Conservation (phyloP, 2,329 filamentous ascomycete genomes). For the Fusarium euwallaceae region DNA sequence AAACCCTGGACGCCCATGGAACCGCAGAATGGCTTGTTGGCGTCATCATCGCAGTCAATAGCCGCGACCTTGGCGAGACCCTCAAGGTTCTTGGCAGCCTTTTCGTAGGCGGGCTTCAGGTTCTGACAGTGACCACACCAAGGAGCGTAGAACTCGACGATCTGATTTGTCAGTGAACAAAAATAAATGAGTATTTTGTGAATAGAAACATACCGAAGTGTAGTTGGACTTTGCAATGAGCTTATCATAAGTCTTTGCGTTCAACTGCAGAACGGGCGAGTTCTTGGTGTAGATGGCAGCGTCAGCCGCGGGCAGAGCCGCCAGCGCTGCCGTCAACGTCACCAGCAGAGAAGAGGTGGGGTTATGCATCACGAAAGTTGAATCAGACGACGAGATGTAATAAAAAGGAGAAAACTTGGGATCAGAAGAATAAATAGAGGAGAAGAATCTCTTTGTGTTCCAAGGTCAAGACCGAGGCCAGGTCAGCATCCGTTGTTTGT, state of each 20-base stretch:
- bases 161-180: conserved; percentile 56
- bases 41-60: conserved; percentile 93
- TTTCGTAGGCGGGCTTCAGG: conserved; percentile 95
- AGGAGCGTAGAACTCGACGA: conserved; percentile 91
- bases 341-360: conserved; percentile 60
- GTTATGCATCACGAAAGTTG: conserved; percentile 63
- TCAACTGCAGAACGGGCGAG: conserved; percentile 88
- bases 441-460: conserved; percentile 18
- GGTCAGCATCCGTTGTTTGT: conserved; percentile 19
- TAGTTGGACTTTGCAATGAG: conserved; percentile 91
- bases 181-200: neutral
- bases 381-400: conserved; percentile 1
- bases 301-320: conserved; percentile 73
- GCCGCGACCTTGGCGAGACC: conserved; percentile 95
- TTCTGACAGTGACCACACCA: conserved; percentile 99
- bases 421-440: neutral
- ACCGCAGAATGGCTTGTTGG: conserved; percentile 89
- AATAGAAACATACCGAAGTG: conserved; percentile 78
- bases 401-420: neutral
- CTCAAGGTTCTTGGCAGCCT: conserved; percentile 88
- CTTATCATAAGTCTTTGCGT: conserved; percentile 81
- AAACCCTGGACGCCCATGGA: conserved; percentile 92
- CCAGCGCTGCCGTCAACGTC: conserved; percentile 68
- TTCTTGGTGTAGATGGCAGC: conserved; percentile 86
- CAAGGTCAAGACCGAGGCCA: conserved; percentile 18